Conservation (phyloP, 2,329 filamentous ascomycete genomes). For the Aspergillus sp. region DNA sequence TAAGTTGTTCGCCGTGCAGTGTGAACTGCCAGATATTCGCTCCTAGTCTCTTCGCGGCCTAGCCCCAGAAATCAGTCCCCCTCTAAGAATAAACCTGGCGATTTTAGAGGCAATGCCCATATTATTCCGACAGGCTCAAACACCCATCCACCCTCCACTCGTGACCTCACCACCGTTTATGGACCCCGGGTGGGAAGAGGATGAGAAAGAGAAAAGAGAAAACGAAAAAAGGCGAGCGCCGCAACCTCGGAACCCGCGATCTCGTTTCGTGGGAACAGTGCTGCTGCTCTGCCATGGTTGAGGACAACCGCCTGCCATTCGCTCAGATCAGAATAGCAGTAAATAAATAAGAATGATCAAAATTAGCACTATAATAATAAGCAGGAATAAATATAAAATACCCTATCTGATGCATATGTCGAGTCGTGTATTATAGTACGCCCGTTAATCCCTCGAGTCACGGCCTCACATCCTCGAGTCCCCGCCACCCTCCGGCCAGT, state of each 20-base stretch:
- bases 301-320: neutral
- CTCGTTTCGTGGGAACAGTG: slow-evolving; percentile 2
- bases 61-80: neutral
- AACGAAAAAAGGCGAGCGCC: neutral
- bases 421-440: neutral
- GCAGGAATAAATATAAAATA: neutral
- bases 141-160: neutral
- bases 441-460: neutral
- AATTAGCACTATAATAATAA: neutral
- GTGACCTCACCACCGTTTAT: slow-evolving; percentile 8
- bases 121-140: neutral
- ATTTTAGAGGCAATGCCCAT: slow-evolving; percentile 1
- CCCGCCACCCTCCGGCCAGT: slow-evolving; percentile 22
- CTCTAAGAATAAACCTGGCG: slow-evolving; percentile 9
- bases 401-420: slow-evolving; percentile 5
- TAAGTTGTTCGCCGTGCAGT: slow-evolving; percentile 10
- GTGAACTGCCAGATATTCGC: slow-evolving; percentile 1
- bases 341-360: neutral
- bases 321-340: neutral
- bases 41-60: neutral
- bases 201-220: neutral
- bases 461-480: slow-evolving; percentile 8
- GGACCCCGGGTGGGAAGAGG: neutral
- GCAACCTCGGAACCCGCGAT: slow-evolving; percentile 1
- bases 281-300: slow-evolving; percentile 1